Evolutionary conservation across 2,329 filamentous ascomycete species (phyloP).

Genomic region (Curvularia verruculosa): DNA sequence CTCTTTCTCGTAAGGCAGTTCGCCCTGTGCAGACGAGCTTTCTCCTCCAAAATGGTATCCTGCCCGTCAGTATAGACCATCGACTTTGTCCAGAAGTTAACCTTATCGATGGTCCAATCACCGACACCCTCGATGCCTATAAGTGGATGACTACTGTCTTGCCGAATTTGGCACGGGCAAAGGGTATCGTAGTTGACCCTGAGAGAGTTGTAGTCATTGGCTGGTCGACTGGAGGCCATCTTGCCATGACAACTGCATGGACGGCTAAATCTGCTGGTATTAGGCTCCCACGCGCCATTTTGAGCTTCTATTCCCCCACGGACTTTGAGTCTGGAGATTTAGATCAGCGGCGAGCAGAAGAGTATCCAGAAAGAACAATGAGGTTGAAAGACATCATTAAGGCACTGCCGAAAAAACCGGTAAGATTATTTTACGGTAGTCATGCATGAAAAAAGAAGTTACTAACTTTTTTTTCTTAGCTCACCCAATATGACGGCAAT

Average conservation of each 20-base stretch:
- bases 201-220: constrained; percentile 52
- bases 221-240: constrained; percentile 57
- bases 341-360: constrained; percentile 1
- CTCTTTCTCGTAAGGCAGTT: constrained; percentile 49
- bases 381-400: constrained; percentile 12
- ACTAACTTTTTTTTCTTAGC: background rate
- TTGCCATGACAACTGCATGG: constrained; percentile 55
- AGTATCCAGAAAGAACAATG: constrained; percentile 3
- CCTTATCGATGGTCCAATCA: constrained; percentile 55
- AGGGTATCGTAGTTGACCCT: constrained; percentile 21
- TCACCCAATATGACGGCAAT: constrained; percentile 15
- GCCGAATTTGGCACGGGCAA: background rate
- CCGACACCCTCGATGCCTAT: constrained; percentile 50
- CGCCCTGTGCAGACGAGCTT: constrained; percentile 46
- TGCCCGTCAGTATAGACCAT: constrained; percentile 59
- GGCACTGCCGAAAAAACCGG: constrained; percentile 7
- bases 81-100: constrained; percentile 58
- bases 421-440: background rate
- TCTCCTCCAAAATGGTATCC: constrained; percentile 50
- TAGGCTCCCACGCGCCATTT: constrained; percentile 50
- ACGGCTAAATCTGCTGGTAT: constrained; percentile 42
- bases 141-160: background rate
- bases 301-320: constrained; percentile 56
- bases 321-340: constrained; percentile 1
- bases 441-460: background rate